phyloP scores from a whole-genome alignment of 306 rosid genomes.

The Fragaria iinumae region DNA sequence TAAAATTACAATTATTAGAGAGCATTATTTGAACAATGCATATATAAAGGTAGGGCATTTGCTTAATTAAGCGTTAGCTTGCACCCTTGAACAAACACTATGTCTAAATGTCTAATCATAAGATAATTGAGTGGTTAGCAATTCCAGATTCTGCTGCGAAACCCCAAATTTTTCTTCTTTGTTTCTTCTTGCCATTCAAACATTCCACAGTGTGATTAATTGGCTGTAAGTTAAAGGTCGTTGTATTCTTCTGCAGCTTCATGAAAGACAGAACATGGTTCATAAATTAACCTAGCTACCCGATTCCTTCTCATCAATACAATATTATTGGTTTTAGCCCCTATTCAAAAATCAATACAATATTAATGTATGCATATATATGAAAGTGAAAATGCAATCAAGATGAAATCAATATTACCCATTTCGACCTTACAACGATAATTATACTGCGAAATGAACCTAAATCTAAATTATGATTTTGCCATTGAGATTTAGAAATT shows the following conservation, averaged over 20 bases:
- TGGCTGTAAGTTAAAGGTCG: conserved; percentile 2
- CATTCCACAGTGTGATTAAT: conserved; percentile 8
- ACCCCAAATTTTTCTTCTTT: neutral
- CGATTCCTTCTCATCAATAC: conserved; percentile 12
- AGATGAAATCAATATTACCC: neutral
- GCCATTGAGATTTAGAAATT: no score
- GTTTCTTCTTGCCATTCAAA: conserved; percentile 5
- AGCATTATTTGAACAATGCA: neutral
- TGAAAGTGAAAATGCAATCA: neutral
- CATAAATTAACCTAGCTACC: conserved; percentile 25
- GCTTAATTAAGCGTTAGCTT: conserved; percentile 3
- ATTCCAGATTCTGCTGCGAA: neutral
- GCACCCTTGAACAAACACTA: neutral
- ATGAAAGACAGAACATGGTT: conserved; percentile 3
- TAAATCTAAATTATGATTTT: no score
- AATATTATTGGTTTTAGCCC: no score
- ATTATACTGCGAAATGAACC: no score
- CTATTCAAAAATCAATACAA: neutral
- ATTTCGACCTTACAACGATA: neutral
- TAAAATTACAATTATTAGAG: neutral
- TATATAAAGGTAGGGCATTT: neutral
- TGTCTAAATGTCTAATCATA: conserved; percentile 3
- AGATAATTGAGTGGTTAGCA: neutral
- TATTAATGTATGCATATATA: neutral
- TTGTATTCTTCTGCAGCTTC: conserved; percentile 6